Conservation (phyloP, 139 green algal species). For the Volvox reticuliferus region DNA sequence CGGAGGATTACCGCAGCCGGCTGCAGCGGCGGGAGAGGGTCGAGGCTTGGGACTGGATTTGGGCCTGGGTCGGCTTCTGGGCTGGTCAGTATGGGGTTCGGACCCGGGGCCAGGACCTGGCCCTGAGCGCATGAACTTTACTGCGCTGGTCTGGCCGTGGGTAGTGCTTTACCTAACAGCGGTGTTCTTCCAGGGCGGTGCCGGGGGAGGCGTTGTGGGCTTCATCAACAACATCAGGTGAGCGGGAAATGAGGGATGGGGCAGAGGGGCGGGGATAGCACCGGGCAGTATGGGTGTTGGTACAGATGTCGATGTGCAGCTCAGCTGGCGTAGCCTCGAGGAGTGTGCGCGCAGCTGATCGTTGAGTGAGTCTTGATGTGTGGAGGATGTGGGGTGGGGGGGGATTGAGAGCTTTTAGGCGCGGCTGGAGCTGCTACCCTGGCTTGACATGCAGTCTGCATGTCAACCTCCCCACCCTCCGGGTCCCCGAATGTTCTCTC, state of each 20-base stretch:
- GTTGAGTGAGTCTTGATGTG: too few species aligned
- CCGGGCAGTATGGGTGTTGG: neutral
- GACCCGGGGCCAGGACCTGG: neutral
- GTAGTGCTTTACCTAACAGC: conserved; percentile 59
- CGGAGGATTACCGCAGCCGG: neutral
- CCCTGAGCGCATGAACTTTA: conserved; percentile 46
- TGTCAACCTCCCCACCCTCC: too few species aligned
- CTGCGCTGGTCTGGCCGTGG: conserved; percentile 50
- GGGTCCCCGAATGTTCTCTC: too few species aligned
- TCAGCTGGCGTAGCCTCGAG: too few species aligned
- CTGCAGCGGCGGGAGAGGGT: neutral
- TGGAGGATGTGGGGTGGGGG: too few species aligned
- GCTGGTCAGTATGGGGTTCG: neutral
- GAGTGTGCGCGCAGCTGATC: too few species aligned
- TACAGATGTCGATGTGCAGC: neutral
- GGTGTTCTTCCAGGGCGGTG: conserved; percentile 66
- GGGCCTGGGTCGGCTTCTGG: conserved; percentile 10
- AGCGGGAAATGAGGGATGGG: neutral
- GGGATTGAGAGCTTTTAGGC: too few species aligned
- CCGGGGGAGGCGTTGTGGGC: conserved; percentile 70
- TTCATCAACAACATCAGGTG: conserved; percentile 80
- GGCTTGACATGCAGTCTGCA: too few species aligned
- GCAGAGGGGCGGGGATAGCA: neutral
- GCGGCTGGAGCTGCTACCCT: too few species aligned
- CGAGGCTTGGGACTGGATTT: conserved; percentile 10